These are phyloP conservation scores for Pythium sp. DNA, from an alignment of 352 stramenopile species.

Conservation along the genomic window DNA sequence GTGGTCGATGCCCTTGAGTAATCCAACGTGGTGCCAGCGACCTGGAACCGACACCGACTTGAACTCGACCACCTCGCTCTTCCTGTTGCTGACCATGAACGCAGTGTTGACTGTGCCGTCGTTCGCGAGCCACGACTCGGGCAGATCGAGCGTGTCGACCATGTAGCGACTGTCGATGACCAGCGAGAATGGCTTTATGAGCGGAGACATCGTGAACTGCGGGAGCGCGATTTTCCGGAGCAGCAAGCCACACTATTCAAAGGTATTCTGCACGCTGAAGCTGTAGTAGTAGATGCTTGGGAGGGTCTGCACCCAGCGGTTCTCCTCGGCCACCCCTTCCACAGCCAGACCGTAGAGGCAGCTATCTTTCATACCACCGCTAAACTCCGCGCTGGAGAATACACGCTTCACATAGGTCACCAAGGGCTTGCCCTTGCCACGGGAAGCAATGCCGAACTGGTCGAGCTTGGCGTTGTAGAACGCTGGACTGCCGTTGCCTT, in stretches of 20 bases:
- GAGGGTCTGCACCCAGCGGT: conserved; percentile 18
- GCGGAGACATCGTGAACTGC: conserved; percentile 6
- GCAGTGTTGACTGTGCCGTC: conserved; percentile 27
- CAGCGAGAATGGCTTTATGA: conserved; percentile 9
- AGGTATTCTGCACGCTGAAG: conserved; percentile 13
- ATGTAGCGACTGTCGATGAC: conserved; percentile 11
- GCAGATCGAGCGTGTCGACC: conserved; percentile 15
- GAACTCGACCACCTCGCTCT: conserved; percentile 8
- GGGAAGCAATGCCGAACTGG: conserved; percentile 9
- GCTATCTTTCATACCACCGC: conserved; percentile 4
- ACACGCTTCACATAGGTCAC: conserved; percentile 10
- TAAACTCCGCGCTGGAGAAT: conserved; percentile 5
- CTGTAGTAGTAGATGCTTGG: conserved; percentile 24
- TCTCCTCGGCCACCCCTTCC: conserved; percentile 8
- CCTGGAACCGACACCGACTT: conserved; percentile 1
- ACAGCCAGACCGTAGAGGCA: conserved; percentile 15
- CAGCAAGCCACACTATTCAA: neutral
- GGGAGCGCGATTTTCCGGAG: conserved; percentile 14
- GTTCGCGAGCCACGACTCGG: conserved; percentile 24
- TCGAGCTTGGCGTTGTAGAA: conserved; percentile 20
- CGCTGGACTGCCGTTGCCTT: neutral
- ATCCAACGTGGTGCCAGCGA: conserved; percentile 17
- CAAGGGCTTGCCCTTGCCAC: conserved; percentile 6
- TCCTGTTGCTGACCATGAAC: conserved; percentile 13
- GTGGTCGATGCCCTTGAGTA: conserved; percentile 16